Evolutionary conservation across 2,329 filamentous ascomycete genomes (phyloP).

Genomic region (Fusarium drepaniforme): DNA sequence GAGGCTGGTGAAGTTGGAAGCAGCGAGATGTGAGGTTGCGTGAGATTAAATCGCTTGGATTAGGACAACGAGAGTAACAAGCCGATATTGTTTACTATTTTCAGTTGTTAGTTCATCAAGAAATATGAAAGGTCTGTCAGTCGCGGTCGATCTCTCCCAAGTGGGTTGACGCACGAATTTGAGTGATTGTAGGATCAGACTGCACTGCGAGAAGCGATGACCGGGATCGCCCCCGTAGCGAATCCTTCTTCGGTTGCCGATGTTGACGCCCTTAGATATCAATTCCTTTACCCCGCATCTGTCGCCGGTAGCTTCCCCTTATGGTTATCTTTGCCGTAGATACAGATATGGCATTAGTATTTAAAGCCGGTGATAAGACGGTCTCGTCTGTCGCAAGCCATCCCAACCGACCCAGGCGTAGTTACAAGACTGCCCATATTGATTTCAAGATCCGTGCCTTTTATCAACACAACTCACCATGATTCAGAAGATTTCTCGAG

Average conservation of each 20-base stretch:
- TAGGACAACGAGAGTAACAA: background rate
- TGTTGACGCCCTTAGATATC: background rate
- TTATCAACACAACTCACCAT: background rate
- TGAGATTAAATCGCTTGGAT: background rate
- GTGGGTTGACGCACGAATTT: background rate
- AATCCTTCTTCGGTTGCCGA: background rate
- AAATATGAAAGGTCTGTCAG: background rate
- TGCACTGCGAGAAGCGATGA: background rate
- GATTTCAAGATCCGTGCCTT: background rate
- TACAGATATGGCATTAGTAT: background rate
- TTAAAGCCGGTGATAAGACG: background rate
- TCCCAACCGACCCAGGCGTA: background rate
- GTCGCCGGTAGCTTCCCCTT: background rate
- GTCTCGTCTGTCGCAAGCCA: background rate
- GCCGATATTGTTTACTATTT: background rate
- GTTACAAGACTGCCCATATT: background rate
- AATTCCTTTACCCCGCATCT: background rate
- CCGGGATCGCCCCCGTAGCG: background rate
- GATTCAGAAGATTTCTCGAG: constrained; percentile 23
- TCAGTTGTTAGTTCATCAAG: too few relatives aligned
- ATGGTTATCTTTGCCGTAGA: background rate
- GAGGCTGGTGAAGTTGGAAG: background rate
- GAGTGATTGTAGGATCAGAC: background rate
- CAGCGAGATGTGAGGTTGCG: background rate
- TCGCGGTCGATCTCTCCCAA: background rate